Percentiles rank a stretch among this genome's conserved stretches.
Evolutionary conservation across 352 stramenopile genomes (phyloP).

Genomic region (Globisporangium canariense): DNA sequence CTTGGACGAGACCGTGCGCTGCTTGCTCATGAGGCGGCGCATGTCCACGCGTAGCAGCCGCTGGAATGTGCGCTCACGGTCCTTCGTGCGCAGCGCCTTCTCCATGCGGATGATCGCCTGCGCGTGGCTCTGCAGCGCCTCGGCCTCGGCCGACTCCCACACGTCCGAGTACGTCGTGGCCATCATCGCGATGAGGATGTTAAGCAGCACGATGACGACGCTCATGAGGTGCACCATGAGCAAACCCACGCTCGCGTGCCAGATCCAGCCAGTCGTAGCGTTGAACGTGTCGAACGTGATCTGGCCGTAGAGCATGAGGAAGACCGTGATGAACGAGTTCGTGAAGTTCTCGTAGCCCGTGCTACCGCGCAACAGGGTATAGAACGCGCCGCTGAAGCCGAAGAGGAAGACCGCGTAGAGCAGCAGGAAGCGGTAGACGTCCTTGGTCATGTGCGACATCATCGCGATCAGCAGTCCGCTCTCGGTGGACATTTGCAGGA

Average conservation of each 20-base stretch:
- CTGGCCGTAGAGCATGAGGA: constrained; percentile 71
- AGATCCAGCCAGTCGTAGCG: constrained; percentile 9
- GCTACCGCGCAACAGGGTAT: constrained; percentile 55
- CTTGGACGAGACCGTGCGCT: constrained; percentile 15
- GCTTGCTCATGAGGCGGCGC: constrained; percentile 15
- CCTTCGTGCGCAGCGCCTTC: constrained; percentile 15
- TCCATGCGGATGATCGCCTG: constrained; percentile 24
- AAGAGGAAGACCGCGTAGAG: constrained; percentile 72
- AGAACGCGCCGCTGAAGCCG: constrained; percentile 70
- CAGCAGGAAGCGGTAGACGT: constrained; percentile 66
- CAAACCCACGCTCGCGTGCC: constrained; percentile 16
- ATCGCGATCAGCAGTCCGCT: constrained; percentile 70
- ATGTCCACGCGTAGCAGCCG: constrained; percentile 26
- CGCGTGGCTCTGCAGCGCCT: constrained; percentile 17
- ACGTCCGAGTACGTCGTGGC: constrained; percentile 26
- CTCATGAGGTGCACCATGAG: constrained; percentile 21
- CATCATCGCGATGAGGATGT: constrained; percentile 44
- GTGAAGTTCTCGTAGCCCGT: constrained; percentile 56
- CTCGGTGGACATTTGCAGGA: constrained; percentile 56
- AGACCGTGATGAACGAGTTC: constrained; percentile 66
- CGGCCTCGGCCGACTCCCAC: constrained; percentile 16
- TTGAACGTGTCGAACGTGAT: constrained; percentile 40
- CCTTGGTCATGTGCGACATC: constrained; percentile 72
- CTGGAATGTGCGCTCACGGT: constrained; percentile 40
- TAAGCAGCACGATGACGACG: constrained; percentile 30